Evolutionary conservation across 108 stramenopile genomes (phyloP), one percentile per base, ranked within the genome.

Genomic region (Fragilariopsis cylindrus): DNA sequence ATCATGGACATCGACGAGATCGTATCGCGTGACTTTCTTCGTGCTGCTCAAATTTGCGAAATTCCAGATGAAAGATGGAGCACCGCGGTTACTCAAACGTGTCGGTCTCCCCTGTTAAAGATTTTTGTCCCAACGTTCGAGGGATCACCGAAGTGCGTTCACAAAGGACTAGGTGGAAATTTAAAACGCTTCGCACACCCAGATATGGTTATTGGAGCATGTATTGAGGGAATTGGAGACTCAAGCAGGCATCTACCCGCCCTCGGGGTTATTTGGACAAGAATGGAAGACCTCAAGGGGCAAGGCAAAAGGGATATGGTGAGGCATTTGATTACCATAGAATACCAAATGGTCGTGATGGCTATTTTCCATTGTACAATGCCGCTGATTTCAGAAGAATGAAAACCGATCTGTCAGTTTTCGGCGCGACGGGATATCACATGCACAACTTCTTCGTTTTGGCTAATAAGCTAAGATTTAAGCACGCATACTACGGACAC

Each of bases 371-470:
- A 13, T 4, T 81, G 50, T 76, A 80, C 80, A 47, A 42, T 79
- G 46, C 83, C 48, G 57, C 64, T 39, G 77, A 80, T 75, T 4
- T 54, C 48, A 54, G 74, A 11, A 30, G 30, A 30, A 30, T 30
- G 30, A 30, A 30, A 30, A 30, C 30, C 30, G 30, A 30, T 30
- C 30, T 30, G 30, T 30, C 30, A 30, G 30, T 30, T 2, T 30
- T 30, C 30, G 30, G 30, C 30, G 19, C 76, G 79, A 30, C 65
- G 65, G 50, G 50, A 4, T 87, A 73, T 84, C 86, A 87, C 64
- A 77, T 87, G 42, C 86, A 87, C 73, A 87, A 87, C 65, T 85
- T 83, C 63, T 87, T 87, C 65, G 64, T 21, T 11, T 58, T 47
- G 4, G 52, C 48, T 15, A 45, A 70, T 19, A 78, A 65, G 15